Base-by-base conservation (phyloP, 106 monocot genomes). In the Acanthochlamys bracteata region DNA sequence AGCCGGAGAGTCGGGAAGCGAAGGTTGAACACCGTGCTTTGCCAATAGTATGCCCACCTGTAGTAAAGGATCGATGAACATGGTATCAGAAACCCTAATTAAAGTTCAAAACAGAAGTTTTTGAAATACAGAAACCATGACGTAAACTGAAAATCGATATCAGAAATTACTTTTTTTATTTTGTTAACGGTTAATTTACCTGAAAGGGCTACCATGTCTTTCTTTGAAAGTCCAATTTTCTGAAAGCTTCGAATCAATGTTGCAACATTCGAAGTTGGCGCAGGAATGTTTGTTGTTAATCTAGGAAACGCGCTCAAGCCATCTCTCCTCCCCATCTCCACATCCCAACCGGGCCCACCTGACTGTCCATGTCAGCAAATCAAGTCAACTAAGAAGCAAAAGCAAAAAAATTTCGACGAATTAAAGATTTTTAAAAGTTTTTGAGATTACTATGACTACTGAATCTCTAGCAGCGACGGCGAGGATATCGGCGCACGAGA, bases 11-110 rank as follows among this genome's bases (percentile, higher is more conserved):
- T 4, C 93, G 80, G n/a, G 89, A 73, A 41, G 60, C 69, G 89
- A 90, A 90, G 25, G 83, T 70, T 16, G 84, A 40, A 75, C 93
- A 89, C 27, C 83, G 75, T 3, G 93, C 93, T 46, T 86, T 86
- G 0, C 93, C 93, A 0, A 94, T 94, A n/a, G 93, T 86, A 71
- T 94, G 93, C 0, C 75, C 89, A 13, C 93, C 93, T 93, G 53
- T 11, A n/a, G 11, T n/a, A n/a, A n/a, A n/a, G n/a, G n/a, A n/a
- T n/a, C n/a, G n/a, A n/a, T n/a, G n/a, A n/a, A n/a, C n/a, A n/a
- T n/a, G n/a, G n/a, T n/a, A n/a, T n/a, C n/a, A n/a, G n/a, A n/a
- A n/a, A n/a, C n/a, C n/a, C n/a, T n/a, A n/a, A n/a, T n/a, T n/a
- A n/a, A n/a, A n/a, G n/a, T n/a, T n/a, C n/a, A n/a, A n/a, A n/a